phyloP scores from a whole-genome alignment of 352 stramenopile species.

The Phytophthora citricola region DNA sequence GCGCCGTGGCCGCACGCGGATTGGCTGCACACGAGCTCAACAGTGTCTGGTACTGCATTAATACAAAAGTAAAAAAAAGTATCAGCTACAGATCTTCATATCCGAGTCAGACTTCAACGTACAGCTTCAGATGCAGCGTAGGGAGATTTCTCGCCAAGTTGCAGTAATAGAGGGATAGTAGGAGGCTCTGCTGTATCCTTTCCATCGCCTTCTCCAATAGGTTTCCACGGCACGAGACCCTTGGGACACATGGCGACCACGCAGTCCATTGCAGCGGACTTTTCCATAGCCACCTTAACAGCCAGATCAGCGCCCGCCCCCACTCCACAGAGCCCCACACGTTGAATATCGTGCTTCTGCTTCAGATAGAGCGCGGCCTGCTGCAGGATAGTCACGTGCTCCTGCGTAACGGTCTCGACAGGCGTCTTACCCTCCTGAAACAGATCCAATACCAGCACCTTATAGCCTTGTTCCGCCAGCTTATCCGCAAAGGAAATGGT shows the following conservation, averaged over 20 bases:
- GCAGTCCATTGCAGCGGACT: slow-evolving; percentile 54
- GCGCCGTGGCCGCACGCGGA: slow-evolving; percentile 13
- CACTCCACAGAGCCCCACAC: slow-evolving; percentile 71
- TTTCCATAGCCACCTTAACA: slow-evolving; percentile 68
- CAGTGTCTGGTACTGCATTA: slow-evolving; percentile 63
- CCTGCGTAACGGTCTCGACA: slow-evolving; percentile 13
- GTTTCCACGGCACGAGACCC: slow-evolving; percentile 48
- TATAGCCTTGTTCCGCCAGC: slow-evolving; percentile 88
- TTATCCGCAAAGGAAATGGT: slow-evolving; percentile 86
- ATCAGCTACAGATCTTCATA: not conserved
- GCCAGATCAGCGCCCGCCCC: slow-evolving; percentile 72
- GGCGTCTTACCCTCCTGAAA: slow-evolving; percentile 36
- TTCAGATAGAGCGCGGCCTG: slow-evolving; percentile 68
- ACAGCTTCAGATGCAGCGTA: slow-evolving; percentile 73
- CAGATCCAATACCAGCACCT: slow-evolving; percentile 78
- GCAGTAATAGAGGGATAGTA: slow-evolving; percentile 63
- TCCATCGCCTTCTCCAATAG: slow-evolving; percentile 10
- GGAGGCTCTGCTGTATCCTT: slow-evolving; percentile 26
- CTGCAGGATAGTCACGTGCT: slow-evolving; percentile 47
- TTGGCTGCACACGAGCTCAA: slow-evolving; percentile 42
- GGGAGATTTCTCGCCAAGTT: slow-evolving; percentile 69
- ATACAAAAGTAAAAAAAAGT: slow-evolving; percentile 1
- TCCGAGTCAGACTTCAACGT: slow-evolving; percentile 16
- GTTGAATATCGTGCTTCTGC: slow-evolving; percentile 77
- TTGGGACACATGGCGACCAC: slow-evolving; percentile 77